Base-by-base conservation (phyloP, 305 asterid genomes). In the Rubia tinctorum region DNA sequence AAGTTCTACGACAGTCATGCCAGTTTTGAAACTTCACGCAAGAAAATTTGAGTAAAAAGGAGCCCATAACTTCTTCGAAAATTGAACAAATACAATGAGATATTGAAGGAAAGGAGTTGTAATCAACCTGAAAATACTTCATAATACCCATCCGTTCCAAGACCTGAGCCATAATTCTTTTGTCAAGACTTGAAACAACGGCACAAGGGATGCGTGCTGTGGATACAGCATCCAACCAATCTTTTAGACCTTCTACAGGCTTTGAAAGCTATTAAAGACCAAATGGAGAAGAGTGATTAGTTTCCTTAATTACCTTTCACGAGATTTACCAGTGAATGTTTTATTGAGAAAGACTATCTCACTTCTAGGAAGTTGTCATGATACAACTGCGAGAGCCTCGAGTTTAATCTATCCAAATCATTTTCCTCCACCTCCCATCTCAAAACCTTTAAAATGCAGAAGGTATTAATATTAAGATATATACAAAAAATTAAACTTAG, bases 181-280 rank as follows among this genome's bases (percentile, higher is more conserved):
- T 91, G 77, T 88, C 95, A 78, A 95, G 88, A 83, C 92, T 89
- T 60, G 99, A 95, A 78, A 95, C 99, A 83, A 89, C 90, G 58
- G 99, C 97, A 79, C 99, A 95, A 71, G 99, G 97, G 80, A 95
- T 88, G 80, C 90, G 96, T 67, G 93, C 90, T 68, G 96, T 89
- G 78, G 88, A 84, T 49, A 95, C 80, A 65, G 98, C 97, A 82
- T 89, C 99, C 82, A 95, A 82, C 99, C 99, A 95, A 76, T 92
- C 98, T 70, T 83, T 95, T 75, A 95, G 78, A 51, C 99, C 98
- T 73, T 89, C 95, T 39, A 86, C 77, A 22, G 99, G 97, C 83
- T 90, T 82, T 65, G 99, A 90, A 73, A 88, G 86, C 98, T 90
- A 76, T 67, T 64, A 40, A 74, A 76, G 75, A 78, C 40, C 45